Conservation (phyloP, 2,329 filamentous ascomycete species). For the Neopestalotiopsis clavispora region DNA sequence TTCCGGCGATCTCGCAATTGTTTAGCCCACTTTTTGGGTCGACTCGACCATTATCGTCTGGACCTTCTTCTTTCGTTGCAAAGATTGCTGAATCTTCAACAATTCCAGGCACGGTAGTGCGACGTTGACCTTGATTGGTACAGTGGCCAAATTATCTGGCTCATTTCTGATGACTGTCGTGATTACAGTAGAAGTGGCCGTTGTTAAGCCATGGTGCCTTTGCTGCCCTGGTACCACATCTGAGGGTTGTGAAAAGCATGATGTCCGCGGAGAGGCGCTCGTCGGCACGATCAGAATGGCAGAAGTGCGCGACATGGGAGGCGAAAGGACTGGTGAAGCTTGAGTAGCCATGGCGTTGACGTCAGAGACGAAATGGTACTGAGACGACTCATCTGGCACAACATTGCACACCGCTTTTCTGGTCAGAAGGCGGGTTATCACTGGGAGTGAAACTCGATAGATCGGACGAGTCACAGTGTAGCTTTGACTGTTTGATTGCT, state of each 20-base stretch:
- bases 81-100: background rate
- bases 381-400: background rate
- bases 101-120: background rate
- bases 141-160: background rate
- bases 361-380: background rate
- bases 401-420: background rate
- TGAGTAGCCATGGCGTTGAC: background rate
- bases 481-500: background rate
- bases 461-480: background rate
- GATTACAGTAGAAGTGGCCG: background rate
- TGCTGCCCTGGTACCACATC: background rate
- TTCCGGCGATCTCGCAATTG: conserved; percentile 1
- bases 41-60: background rate
- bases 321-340: background rate
- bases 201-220: background rate
- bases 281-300: background rate
- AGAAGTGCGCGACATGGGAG: background rate
- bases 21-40: background rate
- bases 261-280: background rate
- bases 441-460: background rate
- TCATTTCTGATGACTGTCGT: background rate
- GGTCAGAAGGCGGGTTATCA: background rate
- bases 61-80: background rate
- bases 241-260: background rate
- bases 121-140: background rate